These are phyloP conservation scores for Pseudogymnoascus sp. DNA, from an alignment of 2,329 filamentous ascomycete genomes.

Conservation along the genomic window DNA sequence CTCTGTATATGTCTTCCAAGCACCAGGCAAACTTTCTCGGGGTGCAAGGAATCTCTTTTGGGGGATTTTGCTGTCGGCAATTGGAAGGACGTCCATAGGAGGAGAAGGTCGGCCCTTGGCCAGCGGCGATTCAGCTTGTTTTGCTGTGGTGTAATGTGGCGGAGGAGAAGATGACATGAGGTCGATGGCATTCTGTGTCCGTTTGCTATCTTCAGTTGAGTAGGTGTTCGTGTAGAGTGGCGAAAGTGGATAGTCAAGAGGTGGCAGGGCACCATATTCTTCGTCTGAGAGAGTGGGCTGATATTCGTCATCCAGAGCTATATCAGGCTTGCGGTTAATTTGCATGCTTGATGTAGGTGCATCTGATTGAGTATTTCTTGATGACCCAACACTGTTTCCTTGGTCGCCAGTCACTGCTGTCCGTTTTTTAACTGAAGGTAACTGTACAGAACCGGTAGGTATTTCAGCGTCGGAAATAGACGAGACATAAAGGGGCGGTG, in stretches of 20 bases:
- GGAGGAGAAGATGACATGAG: background rate
- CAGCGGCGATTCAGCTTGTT: background rate
- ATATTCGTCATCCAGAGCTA: background rate
- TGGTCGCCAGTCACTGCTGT: background rate
- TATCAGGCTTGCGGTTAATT: background rate
- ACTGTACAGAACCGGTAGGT: background rate
- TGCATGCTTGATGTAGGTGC: background rate
- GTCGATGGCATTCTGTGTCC: background rate
- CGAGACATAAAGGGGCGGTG: background rate
- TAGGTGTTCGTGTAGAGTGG: background rate
- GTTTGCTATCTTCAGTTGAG: background rate
- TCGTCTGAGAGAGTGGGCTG: background rate
- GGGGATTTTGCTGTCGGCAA: background rate
- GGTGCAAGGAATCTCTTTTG: slow-evolving; percentile 26
- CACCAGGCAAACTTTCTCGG: slow-evolving; percentile 32
- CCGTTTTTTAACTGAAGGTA: background rate
- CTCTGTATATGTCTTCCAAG: slow-evolving; percentile 29
- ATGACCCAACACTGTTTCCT: background rate
- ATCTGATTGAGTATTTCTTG: background rate
- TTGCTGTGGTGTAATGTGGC: background rate
- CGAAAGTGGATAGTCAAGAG: background rate
- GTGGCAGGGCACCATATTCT: background rate
- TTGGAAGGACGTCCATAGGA: background rate
- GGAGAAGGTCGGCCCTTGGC: background rate
- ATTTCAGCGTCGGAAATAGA: slow-evolving; percentile 1